phyloP scores from a whole-genome alignment of 257 asterid species.

The Oldenlandia corymbosa region DNA sequence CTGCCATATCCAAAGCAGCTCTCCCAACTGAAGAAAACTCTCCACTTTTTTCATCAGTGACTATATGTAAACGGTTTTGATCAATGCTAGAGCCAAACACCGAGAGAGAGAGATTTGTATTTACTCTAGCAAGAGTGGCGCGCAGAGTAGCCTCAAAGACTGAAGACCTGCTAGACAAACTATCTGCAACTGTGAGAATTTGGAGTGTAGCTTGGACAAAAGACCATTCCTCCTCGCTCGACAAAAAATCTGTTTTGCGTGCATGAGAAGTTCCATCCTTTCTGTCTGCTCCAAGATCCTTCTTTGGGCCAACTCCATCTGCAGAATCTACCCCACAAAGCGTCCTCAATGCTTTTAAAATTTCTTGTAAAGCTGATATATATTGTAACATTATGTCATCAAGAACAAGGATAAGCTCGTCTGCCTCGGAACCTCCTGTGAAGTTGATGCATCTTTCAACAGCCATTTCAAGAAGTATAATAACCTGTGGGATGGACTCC shows the following conservation, averaged over 20 bases:
- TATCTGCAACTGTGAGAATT: constrained; percentile 88
- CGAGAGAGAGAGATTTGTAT: constrained; percentile 70
- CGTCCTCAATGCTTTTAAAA: constrained; percentile 71
- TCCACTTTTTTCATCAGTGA: constrained; percentile 50
- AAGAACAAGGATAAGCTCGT: constrained; percentile 77
- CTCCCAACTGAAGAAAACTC: constrained; percentile 71
- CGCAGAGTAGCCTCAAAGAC: constrained; percentile 95
- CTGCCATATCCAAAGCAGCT: constrained; percentile 88
- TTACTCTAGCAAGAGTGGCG: constrained; percentile 90
- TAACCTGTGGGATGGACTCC: constrained; percentile 88
- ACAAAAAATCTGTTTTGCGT: constrained; percentile 63
- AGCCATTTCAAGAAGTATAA: constrained; percentile 87
- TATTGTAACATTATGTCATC: constrained; percentile 84
- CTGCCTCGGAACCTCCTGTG: constrained; percentile 96
- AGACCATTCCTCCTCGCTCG: constrained; percentile 96
- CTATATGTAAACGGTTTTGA: constrained; percentile 50
- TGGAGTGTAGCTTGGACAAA: constrained; percentile 97
- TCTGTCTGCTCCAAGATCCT: constrained; percentile 70
- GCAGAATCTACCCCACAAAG: constrained; percentile 75
- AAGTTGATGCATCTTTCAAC: constrained; percentile 90
- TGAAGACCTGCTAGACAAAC: constrained; percentile 82
- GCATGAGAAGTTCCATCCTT: constrained; percentile 58
- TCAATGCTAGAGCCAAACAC: constrained; percentile 56
- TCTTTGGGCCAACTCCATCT: constrained; percentile 52
- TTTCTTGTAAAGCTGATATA: constrained; percentile 83